Conservation (phyloP, 805 yeast genomes). For the Hanseniaspora guilliermondii region DNA sequence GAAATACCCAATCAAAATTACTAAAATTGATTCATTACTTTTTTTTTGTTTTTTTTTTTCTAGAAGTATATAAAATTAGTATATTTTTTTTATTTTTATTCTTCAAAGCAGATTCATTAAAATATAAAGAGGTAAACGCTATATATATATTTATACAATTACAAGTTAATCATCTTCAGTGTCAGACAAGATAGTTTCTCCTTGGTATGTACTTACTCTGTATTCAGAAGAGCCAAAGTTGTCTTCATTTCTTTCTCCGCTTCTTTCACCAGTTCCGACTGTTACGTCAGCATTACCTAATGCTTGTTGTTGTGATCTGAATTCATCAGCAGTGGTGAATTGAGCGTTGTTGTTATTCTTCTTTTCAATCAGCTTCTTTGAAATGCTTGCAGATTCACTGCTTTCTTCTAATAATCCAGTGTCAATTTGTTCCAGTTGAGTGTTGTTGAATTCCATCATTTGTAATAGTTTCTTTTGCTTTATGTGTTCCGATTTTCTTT, state of each 20-base stretch:
- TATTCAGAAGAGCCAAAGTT: neutral
- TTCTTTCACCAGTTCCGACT: neutral
- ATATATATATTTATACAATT: neutral
- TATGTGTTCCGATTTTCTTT: slow-evolving; percentile 24
- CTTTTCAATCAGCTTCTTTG: slow-evolving; percentile 4
- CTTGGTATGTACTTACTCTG: slow-evolving; percentile 13
- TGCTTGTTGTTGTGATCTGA: slow-evolving; percentile 9
- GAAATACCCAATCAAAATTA: too few species aligned
- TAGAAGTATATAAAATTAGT: too few species aligned
- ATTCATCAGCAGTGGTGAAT: slow-evolving; percentile 6
- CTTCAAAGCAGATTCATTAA: neutral
- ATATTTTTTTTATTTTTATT: too few species aligned
- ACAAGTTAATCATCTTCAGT: slow-evolving; percentile 8
- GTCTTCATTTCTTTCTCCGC: neutral
- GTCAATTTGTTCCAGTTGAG: slow-evolving; percentile 9
- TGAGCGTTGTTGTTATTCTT: neutral
- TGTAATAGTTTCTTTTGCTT: slow-evolving; percentile 12
- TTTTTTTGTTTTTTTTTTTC: too few species aligned
- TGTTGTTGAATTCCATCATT: slow-evolving; percentile 13
- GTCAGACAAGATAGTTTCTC: slow-evolving; percentile 13
- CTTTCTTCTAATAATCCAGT: slow-evolving; percentile 8
- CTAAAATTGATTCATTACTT: too few species aligned
- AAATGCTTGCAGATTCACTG: neutral
- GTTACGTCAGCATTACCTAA: neutral
- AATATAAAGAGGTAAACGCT: neutral